Evolutionary conservation across 2,329 filamentous ascomycete genomes (phyloP).

Genomic region (Aspergillus sp.): DNA sequence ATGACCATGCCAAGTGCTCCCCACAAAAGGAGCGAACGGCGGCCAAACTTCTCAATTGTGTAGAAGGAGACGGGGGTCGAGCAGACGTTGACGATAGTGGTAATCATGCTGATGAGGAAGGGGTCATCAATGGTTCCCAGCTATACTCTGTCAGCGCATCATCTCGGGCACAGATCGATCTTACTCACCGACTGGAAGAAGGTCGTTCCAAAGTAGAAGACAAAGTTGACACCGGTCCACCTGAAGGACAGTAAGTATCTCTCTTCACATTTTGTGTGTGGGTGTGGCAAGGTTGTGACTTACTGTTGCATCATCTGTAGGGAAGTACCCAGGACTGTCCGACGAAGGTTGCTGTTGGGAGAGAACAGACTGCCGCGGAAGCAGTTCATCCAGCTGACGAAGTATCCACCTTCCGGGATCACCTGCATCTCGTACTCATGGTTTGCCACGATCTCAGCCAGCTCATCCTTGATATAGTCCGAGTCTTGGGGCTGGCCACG

Average conservation of each 20-base stretch:
- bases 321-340: constrained; percentile 70
- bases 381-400: constrained; percentile 68
- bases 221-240: constrained; percentile 86
- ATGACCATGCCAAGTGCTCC: constrained; percentile 81
- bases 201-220: constrained; percentile 83
- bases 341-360: constrained; percentile 61
- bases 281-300: constrained; percentile 26
- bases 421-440: constrained; percentile 77
- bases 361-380: constrained; percentile 59
- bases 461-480: constrained; percentile 74
- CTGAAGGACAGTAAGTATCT: constrained; percentile 7
- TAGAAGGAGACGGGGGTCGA: constrained; percentile 88
- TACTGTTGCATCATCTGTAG: constrained; percentile 78
- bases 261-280: background rate
- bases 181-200: constrained; percentile 65
- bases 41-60: constrained; percentile 78
- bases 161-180: too few relatives aligned
- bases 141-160: constrained; percentile 37
- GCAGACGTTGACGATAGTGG: constrained; percentile 82
- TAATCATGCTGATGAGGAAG: constrained; percentile 83
- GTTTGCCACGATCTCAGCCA: constrained; percentile 86
- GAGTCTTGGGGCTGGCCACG: constrained; percentile 74
- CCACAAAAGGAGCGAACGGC: constrained; percentile 75
- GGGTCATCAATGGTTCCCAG: constrained; percentile 74
- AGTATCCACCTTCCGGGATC: constrained; percentile 66